Percentiles rank a stretch among this genome's conserved stretches.
Conservation (phyloP, 805 yeast genomes). For the Schwanniomyces yamadae region DNA sequence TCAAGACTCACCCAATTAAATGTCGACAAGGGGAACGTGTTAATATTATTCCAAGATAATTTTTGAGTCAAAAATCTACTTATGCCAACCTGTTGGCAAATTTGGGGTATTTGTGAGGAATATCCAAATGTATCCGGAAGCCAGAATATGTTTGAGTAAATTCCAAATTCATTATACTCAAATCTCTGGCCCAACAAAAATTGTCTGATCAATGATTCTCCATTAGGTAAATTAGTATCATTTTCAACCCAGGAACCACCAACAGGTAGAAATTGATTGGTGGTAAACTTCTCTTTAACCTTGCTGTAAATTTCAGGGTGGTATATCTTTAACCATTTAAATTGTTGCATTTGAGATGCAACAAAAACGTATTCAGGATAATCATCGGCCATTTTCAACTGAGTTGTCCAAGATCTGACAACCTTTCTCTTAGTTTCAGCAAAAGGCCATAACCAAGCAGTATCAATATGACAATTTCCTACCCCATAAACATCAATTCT, state of each 20-base stretch:
- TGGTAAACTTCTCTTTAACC: slow-evolving; percentile 62
- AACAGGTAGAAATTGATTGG: slow-evolving; percentile 79
- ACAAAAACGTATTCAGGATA: slow-evolving; percentile 94
- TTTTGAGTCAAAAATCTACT: slow-evolving; percentile 88
- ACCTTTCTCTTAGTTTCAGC: slow-evolving; percentile 93
- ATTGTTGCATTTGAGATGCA: slow-evolving; percentile 96
- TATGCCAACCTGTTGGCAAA: slow-evolving; percentile 84
- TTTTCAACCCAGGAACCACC: slow-evolving; percentile 99
- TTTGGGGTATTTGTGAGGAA: slow-evolving; percentile 91
- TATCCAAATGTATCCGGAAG: slow-evolving; percentile 97
- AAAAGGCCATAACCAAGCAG: slow-evolving; percentile 99
- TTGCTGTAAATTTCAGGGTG: slow-evolving; percentile 77
- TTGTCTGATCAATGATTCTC: slow-evolving; percentile 88
- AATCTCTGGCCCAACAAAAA: slow-evolving; percentile 88
- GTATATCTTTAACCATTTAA: slow-evolving; percentile 83
- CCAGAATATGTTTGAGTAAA: slow-evolving; percentile 80
- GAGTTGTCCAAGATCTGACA: slow-evolving; percentile 95
- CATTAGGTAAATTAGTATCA: slow-evolving; percentile 93
- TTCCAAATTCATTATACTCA: slow-evolving; percentile 76
- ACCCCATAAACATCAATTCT: slow-evolving; percentile 70
- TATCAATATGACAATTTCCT: slow-evolving; percentile 96
- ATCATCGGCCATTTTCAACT: slow-evolving; percentile 74
- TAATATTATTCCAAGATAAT: slow-evolving; percentile 94
- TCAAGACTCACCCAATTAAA: slow-evolving; percentile 96
- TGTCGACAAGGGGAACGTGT: slow-evolving; percentile 82